Base-by-base conservation (phyloP, 2,329 filamentous ascomycete genomes). In the Orbilia ellipsospora region DNA sequence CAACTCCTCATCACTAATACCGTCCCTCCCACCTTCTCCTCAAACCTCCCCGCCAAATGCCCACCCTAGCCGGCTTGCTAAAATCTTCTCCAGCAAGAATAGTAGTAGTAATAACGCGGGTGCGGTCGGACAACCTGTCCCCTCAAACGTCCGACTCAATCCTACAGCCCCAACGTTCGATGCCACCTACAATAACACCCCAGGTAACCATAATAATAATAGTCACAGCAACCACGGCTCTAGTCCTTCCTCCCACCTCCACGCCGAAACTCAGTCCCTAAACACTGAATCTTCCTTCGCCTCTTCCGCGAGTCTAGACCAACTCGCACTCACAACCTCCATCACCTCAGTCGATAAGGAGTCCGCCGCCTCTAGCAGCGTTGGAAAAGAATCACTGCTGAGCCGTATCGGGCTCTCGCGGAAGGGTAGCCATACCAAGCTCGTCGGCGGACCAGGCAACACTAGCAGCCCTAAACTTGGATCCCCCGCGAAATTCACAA, bases 91-190 rank as follows among this genome's bases (percentile, higher is more conserved):
- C 36, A 52, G 61, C 15, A 78, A 76, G 57, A 76, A 72, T 56
- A 74, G 60, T 20, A 66, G 64, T 36, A 67, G 36, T 40, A 13
- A 52, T 51, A 48, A 44, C 20, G 61, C 57, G 18, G 64, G 72
- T 26, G 64, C 59, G 3, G 52, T 75, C 82, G 83, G 83, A 62
- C 81, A 82, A 80, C 78, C 83, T 62, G 80, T 85, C 48, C 84
- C 89, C 82, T 79, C 88, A 55, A 75, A 75, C 44, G 57, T 64
- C 13, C 86, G 87, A 79, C 86, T 98, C 28, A 98, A 99, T 80
- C 95, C 95, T 6, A 88, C 92, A 5, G 95, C 94, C 0, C 94
- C 94, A 7, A 92, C 91, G 0, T 98, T 98, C 81, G 57, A 73
- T 54, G 48, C 73, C n/a, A 54, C 45, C 23, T n/a, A 59, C n/a